Conservation (phyloP, 176 grass and related monocot species). For the Eragrostis curvula region DNA sequence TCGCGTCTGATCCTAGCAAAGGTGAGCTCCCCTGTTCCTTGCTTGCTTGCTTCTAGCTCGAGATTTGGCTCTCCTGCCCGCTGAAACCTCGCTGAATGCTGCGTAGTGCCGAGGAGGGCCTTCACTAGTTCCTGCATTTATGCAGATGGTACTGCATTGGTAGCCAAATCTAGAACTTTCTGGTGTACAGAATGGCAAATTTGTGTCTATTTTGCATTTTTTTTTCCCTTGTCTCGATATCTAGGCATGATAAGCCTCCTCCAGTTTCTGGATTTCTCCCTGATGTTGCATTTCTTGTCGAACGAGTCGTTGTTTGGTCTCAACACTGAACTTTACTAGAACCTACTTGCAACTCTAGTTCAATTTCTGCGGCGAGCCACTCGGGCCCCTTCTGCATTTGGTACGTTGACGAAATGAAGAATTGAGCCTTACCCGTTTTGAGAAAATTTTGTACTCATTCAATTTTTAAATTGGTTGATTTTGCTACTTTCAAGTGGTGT, state of each 20-base stretch:
- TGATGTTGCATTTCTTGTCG: too few species aligned
- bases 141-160: neutral
- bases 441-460: neutral
- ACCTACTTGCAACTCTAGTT: too few species aligned
- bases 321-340: too few species aligned
- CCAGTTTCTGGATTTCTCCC: neutral
- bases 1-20: conserved; percentile 51
- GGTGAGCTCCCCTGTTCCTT: conserved; percentile 41
- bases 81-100: conserved; percentile 44
- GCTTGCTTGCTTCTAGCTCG: conserved; percentile 8
- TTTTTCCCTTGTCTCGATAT: neutral
- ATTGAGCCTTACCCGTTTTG: neutral
- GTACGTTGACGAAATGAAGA: conserved; percentile 8
- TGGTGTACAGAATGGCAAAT: neutral
- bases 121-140: neutral
- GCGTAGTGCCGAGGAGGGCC: neutral
- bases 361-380: too few species aligned
- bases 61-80: neutral
- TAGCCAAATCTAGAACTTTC: neutral
- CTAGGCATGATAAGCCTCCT: neutral
- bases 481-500: too few species aligned
- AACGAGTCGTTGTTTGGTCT: too few species aligned
- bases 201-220: neutral
- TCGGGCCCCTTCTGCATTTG: too few species aligned
- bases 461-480: too few species aligned